These are phyloP conservation scores for Citropsis articulata DNA, from an alignment of 345 rosid species.

Conservation along the genomic window DNA sequence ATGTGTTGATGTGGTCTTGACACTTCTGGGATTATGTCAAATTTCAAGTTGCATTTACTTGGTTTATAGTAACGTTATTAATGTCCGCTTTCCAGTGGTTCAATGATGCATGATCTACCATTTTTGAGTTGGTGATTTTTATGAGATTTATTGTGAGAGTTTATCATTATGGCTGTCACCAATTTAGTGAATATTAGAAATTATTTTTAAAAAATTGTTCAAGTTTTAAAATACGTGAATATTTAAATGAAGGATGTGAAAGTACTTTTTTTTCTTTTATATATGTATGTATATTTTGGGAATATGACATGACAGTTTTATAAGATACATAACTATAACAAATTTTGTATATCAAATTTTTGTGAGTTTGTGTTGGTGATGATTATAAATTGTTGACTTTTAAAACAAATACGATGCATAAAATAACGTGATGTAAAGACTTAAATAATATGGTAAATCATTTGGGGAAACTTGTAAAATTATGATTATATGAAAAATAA, in stretches of 20 bases:
- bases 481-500: too few relatives aligned
- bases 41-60: neutral
- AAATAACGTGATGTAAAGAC: too few relatives aligned
- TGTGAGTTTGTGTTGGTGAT: too few relatives aligned
- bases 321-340: too few relatives aligned
- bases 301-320: too few relatives aligned
- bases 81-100: neutral
- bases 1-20: constrained; percentile 19
- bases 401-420: too few relatives aligned
- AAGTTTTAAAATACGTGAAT: neutral
- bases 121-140: neutral
- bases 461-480: too few relatives aligned
- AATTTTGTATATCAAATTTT: too few relatives aligned
- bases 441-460: too few relatives aligned
- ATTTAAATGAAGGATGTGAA: neutral
- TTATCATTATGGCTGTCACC: neutral
- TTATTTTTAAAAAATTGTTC: neutral
- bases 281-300: too few relatives aligned
- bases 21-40: constrained; percentile 16
- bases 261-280: neutral
- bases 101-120: neutral
- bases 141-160: neutral
- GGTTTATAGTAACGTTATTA: neutral
- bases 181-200: neutral
- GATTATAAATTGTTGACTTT: too few relatives aligned